Conservation (phyloP, 1,139 yeast species). For the Blastobotrys buckinghamii region DNA sequence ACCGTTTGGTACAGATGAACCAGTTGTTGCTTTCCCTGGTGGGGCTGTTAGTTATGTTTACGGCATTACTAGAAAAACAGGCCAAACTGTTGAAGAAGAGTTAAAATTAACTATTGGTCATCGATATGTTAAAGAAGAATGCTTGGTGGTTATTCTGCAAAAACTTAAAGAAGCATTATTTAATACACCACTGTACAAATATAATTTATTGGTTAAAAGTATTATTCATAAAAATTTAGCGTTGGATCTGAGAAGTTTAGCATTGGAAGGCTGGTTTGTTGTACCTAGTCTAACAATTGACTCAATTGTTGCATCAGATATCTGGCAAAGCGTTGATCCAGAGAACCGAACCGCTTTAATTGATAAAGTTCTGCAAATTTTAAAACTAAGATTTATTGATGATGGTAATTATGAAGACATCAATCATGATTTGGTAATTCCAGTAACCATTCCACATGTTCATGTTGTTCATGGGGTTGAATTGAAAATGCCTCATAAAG, state of each 20-base stretch:
- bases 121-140: slow-evolving; percentile 21
- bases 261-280: slow-evolving; percentile 16
- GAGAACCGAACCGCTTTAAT: neutral
- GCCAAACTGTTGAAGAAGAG: slow-evolving; percentile 12
- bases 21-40: slow-evolving; percentile 54
- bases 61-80: slow-evolving; percentile 37
- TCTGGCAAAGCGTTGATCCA: slow-evolving; percentile 8
- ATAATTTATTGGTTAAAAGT: slow-evolving; percentile 13
- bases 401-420: neutral
- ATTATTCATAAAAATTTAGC: slow-evolving; percentile 11
- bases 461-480: slow-evolving; percentile 27
- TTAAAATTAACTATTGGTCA: slow-evolving; percentile 19
- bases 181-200: slow-evolving; percentile 7
- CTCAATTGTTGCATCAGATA: slow-evolving; percentile 9
- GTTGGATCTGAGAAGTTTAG: slow-evolving; percentile 16
- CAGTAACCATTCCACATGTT: slow-evolving; percentile 27
- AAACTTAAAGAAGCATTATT: slow-evolving; percentile 29
- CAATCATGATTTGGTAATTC: slow-evolving; percentile 22
- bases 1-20: slow-evolving; percentile 27
- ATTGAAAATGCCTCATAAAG: slow-evolving; percentile 20
- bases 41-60: slow-evolving; percentile 64
- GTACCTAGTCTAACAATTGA: slow-evolving; percentile 8
- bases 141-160: slow-evolving; percentile 15
- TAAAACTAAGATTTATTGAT: neutral
- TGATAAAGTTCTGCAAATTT: neutral